Conservation (phyloP, 2,329 filamentous ascomycete species). For the Colletotrichum sublineola region DNA sequence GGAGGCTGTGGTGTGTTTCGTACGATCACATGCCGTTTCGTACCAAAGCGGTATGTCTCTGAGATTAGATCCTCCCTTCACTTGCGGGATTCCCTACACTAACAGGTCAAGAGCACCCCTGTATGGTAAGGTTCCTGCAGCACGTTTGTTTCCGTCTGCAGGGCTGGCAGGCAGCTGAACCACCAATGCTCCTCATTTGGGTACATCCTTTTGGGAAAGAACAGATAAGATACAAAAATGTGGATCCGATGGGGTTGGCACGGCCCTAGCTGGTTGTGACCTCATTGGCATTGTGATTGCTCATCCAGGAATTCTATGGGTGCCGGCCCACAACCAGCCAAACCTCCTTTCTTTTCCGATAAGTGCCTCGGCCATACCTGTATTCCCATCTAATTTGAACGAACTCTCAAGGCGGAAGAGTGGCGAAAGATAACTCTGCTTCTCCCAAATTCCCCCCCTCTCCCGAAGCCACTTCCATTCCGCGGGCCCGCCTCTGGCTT, state of each 20-base stretch:
- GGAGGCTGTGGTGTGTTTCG: constrained; percentile 25
- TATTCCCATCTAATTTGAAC: not conserved
- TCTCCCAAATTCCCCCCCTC: not conserved
- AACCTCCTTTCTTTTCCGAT: constrained; percentile 20
- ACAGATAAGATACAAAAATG: constrained; percentile 19
- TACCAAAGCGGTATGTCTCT: constrained; percentile 13
- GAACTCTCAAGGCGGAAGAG: not conserved
- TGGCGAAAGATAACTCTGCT: too few relatives aligned
- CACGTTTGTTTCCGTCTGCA: constrained; percentile 35
- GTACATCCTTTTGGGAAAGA: not conserved
- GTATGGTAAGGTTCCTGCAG: constrained; percentile 40
- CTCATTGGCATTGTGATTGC: constrained; percentile 32
- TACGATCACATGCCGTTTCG: constrained; percentile 38
- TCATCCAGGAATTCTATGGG: constrained; percentile 34
- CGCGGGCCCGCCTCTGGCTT: not conserved
- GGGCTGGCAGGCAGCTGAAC: constrained; percentile 33
- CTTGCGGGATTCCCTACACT: constrained; percentile 17
- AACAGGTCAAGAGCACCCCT: constrained; percentile 20
- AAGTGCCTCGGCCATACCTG: not conserved
- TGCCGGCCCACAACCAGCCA: constrained; percentile 23
- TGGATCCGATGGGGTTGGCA: constrained; percentile 41
- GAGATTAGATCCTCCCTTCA: constrained; percentile 24
- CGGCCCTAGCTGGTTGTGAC: constrained; percentile 16
- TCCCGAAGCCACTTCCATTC: not conserved
- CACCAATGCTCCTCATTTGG: not conserved